Percentiles rank a stretch among this genome's conserved stretches.
Evolutionary conservation across 148 eudicot genomes (phyloP).

Genomic region (Cornus controversa): DNA sequence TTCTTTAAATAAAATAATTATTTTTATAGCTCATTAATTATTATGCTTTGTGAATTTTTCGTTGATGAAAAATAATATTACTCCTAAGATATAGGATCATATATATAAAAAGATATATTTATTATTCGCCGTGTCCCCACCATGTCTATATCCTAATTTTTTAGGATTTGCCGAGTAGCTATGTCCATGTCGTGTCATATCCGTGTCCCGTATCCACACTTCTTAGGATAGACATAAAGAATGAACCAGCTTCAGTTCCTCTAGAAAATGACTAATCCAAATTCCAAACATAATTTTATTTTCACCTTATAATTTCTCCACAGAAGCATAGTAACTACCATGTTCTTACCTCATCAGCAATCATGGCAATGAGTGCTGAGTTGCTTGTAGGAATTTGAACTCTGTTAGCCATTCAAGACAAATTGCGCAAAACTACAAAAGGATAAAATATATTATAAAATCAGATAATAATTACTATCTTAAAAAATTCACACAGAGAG

Average conservation of each 20-base stretch:
- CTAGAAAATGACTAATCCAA: background rate
- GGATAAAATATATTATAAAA: background rate
- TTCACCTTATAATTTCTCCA: background rate
- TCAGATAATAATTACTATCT: background rate
- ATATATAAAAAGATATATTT: no score
- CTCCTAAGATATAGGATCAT: no score
- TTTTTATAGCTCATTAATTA: no score
- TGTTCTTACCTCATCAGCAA: conserved; percentile 68
- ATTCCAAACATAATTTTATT: background rate
- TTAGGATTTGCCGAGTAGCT: no score
- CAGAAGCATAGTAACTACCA: background rate
- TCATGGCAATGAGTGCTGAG: conserved; percentile 77
- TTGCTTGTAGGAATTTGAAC: conserved; percentile 55
- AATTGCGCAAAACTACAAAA: conserved; percentile 1
- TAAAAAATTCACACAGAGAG: background rate
- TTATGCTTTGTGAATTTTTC: no score
- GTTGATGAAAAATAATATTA: no score
- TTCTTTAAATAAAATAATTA: no score
- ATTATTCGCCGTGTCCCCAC: no score
- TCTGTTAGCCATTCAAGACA: conserved; percentile 56
- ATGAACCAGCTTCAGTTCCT: background rate
- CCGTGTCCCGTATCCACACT: no score
- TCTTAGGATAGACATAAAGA: background rate
- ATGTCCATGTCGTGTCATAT: no score
- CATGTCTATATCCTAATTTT: no score